Evolutionary conservation across 148 eudicot species (phyloP), one percentile per base, ranked within the genome.

Genomic region (Rhododendron ovatum): DNA sequence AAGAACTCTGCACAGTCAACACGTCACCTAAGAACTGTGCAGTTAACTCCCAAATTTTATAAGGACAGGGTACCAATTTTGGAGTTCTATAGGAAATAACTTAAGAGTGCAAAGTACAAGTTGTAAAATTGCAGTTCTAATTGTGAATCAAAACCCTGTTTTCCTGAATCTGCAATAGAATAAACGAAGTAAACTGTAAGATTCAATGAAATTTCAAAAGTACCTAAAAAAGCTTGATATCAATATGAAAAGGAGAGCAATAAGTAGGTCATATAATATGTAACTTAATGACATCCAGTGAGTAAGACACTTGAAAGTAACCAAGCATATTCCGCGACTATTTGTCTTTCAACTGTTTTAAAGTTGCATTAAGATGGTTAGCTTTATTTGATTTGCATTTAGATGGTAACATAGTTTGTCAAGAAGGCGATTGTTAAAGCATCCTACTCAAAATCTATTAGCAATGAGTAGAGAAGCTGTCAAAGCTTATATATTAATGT

Each of bases 61-160:
- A 43, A 28, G 73, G 26, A 10, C 15, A 41, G 81, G 81, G 50
- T 43, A 43, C 15, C 26, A 86, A 20, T 28, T 65, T 43, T 47
- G 41, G 77, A 43, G 74, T 67, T 43, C 26, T 6, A 26, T 28
- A 20, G 33, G 28, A 77, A 41, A 24, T 24, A 8, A 74, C 15
- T 69, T 51, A 73, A n/a, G 51, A 35, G 17, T 39, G 17, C 37
- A 67, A 82, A 83, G 14, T 43, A 82, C 35, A 82, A 82, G 71
- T 80, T 80, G 83, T 51, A 37, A 80, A 48, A 43, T 26, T 51
- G 39, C 22, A 14, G 35, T 35, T 81, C 26, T 3, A 43, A 55
- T 55, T 22, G 26, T 81, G 83, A 51, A 80, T 80, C 63, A 28
- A 80, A 80, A 80, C 9, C n/a, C n/a, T 55, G n/a, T 20, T 82